Evolutionary conservation across 768 basidiomycete species (phyloP).

Genomic region (Hericium alpestre): DNA sequence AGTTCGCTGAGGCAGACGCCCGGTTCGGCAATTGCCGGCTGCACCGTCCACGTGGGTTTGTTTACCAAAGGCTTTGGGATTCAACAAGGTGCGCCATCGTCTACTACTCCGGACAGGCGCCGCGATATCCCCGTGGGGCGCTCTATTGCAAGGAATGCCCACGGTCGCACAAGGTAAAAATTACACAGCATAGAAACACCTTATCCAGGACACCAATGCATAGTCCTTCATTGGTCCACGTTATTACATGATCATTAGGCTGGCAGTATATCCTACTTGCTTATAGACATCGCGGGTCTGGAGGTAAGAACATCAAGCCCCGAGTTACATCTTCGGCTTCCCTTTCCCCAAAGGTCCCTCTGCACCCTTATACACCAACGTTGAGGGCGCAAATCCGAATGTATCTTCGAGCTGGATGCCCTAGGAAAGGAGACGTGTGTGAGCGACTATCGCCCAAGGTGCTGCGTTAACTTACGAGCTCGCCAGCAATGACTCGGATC

Average conservation of each 20-base stretch:
- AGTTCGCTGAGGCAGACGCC: background rate
- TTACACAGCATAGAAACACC: too few species aligned
- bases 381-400: conserved; percentile 83
- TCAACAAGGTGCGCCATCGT: conserved; percentile 10
- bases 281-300: background rate
- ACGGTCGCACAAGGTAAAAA: too few species aligned
- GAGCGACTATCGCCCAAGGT: too few species aligned
- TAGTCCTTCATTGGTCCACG: too few species aligned
- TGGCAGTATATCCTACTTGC: background rate
- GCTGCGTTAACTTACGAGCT: conserved; percentile 42
- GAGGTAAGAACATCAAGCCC: background rate
- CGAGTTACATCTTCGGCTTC: conserved; percentile 35
- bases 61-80: conserved; percentile 11
- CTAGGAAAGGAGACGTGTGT: conserved; percentile 24
- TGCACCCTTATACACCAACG: conserved; percentile 63
- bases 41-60: conserved; percentile 2
- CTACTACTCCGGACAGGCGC: too few species aligned
- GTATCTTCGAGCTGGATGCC: conserved; percentile 58
- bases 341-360: conserved; percentile 55
- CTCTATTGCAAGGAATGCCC: too few species aligned
- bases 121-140: too few species aligned
- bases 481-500: conserved; percentile 78
- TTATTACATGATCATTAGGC: background rate
- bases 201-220: too few species aligned
- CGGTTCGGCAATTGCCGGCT: background rate